phyloP scores from a whole-genome alignment of 257 asterid genomes.

The Lithospermum erythrorhizon region DNA sequence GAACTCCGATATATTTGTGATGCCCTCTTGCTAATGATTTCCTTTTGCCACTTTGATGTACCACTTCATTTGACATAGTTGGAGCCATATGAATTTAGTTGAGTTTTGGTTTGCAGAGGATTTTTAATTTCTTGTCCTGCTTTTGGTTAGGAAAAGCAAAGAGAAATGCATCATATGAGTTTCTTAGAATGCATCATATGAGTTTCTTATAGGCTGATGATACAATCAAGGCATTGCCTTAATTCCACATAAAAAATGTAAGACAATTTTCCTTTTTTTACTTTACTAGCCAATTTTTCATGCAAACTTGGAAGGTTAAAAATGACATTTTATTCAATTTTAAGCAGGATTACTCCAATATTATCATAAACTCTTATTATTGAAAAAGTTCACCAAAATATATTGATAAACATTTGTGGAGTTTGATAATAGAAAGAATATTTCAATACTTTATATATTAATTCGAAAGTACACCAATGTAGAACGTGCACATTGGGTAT shows the following conservation, averaged over 20 bases:
- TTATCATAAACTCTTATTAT: too few relatives aligned
- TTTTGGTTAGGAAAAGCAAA: slow-evolving; percentile 7
- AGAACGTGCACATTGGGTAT: slow-evolving; percentile 10
- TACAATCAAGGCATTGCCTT: neutral
- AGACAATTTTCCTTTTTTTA: too few relatives aligned
- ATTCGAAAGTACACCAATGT: too few relatives aligned
- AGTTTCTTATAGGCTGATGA: neutral
- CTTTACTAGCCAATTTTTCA: too few relatives aligned
- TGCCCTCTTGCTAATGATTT: slow-evolving; percentile 62
- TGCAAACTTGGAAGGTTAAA: too few relatives aligned
- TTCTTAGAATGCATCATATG: neutral
- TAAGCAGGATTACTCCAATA: too few relatives aligned
- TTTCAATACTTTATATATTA: too few relatives aligned
- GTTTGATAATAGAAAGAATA: too few relatives aligned
- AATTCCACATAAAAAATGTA: too few relatives aligned
- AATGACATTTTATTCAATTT: too few relatives aligned
- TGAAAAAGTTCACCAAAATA: too few relatives aligned
- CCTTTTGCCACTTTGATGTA: slow-evolving; percentile 18
- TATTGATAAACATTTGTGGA: too few relatives aligned
- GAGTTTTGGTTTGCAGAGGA: neutral
- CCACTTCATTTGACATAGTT: slow-evolving; percentile 16
- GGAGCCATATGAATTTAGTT: slow-evolving; percentile 26
- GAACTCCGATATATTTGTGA: slow-evolving; percentile 65
- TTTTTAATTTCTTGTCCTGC: neutral
- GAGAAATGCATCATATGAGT: neutral